Evolutionary conservation across 1,284 basidiomycete genomes (phyloP).

Genomic region (Phlebopus sp.): DNA sequence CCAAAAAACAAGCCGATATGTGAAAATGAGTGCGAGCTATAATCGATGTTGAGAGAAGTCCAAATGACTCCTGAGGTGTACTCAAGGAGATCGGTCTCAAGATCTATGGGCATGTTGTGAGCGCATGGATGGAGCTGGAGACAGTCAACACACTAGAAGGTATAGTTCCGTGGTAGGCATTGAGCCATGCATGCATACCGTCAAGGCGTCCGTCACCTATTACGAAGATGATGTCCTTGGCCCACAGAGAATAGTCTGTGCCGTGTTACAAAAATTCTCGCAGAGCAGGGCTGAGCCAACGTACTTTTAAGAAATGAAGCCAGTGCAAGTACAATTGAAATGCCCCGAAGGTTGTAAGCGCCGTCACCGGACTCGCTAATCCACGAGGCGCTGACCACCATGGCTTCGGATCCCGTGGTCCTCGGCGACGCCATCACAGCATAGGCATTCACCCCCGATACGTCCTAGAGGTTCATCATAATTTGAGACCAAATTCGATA

Average conservation of each 20-base stretch:
- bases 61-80: constrained; percentile 83
- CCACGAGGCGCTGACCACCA: constrained; percentile 90
- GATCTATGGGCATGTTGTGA: constrained; percentile 43
- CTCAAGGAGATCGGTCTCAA: constrained; percentile 60
- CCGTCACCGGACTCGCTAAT: constrained; percentile 61
- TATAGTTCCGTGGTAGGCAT: constrained; percentile 70
- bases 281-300: constrained; percentile 16
- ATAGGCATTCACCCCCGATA: constrained; percentile 76
- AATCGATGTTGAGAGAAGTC: constrained; percentile 94
- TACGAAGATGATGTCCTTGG: constrained; percentile 91
- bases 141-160: constrained; percentile 55
- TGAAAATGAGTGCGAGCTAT: constrained; percentile 94
- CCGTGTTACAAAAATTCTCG: constrained; percentile 1
- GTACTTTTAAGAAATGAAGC: constrained; percentile 81
- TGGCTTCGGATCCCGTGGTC: constrained; percentile 86
- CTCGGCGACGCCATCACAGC: constrained; percentile 82
- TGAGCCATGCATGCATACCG: constrained; percentile 92
- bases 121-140: not conserved
- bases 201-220: constrained; percentile 87
- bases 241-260: constrained; percentile 86
- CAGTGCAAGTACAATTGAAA: constrained; percentile 80
- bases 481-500: constrained; percentile 24
- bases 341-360: constrained; percentile 80
- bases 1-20: constrained; percentile 91
- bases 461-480: constrained; percentile 31